Percentiles rank a stretch among this genome's conserved stretches.
phyloP scores from a whole-genome alignment of 169 alveolate genomes.

The Plasmodium fragile region DNA sequence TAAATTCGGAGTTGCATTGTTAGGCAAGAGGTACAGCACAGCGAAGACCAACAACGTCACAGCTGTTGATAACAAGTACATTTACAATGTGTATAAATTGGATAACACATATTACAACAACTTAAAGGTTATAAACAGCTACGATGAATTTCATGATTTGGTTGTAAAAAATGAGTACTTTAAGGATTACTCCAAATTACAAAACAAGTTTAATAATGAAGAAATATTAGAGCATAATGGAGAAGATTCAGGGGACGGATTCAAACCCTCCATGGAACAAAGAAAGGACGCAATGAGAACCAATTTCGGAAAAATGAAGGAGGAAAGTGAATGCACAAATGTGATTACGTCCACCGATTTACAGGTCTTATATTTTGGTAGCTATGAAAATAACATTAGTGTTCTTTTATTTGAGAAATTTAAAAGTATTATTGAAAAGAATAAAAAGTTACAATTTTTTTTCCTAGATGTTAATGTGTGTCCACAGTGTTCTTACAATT shows the following conservation, averaged over 20 bases:
- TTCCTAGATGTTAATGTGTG: conserved; percentile 61
- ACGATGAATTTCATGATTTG: conserved; percentile 58
- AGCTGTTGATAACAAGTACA: conserved; percentile 32
- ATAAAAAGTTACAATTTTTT: conserved; percentile 62
- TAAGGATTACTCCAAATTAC: conserved; percentile 43
- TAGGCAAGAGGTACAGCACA: conserved; percentile 5
- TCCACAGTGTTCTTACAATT: conserved; percentile 65
- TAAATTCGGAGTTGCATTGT: not conserved
- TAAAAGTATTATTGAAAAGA: conserved; percentile 65
- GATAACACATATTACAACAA: conserved; percentile 51
- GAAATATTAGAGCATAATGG: not conserved
- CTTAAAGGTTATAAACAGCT: conserved; percentile 60
- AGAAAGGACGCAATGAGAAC: not conserved
- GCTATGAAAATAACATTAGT: conserved; percentile 67
- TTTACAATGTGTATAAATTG: conserved; percentile 55
- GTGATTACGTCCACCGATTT: conserved; percentile 49
- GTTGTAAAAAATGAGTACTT: conserved; percentile 69
- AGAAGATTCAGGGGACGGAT: not conserved
- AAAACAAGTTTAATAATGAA: not conserved
- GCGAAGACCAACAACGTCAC: conserved; percentile 1
- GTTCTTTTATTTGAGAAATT: conserved; percentile 56
- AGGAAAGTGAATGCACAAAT: conserved; percentile 39
- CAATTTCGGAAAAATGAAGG: conserved; percentile 7
- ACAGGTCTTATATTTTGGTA: conserved; percentile 64
- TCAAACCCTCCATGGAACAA: conserved; percentile 8